Conservation (phyloP, 2,329 filamentous ascomycete species). For the Penicillium sp. region DNA sequence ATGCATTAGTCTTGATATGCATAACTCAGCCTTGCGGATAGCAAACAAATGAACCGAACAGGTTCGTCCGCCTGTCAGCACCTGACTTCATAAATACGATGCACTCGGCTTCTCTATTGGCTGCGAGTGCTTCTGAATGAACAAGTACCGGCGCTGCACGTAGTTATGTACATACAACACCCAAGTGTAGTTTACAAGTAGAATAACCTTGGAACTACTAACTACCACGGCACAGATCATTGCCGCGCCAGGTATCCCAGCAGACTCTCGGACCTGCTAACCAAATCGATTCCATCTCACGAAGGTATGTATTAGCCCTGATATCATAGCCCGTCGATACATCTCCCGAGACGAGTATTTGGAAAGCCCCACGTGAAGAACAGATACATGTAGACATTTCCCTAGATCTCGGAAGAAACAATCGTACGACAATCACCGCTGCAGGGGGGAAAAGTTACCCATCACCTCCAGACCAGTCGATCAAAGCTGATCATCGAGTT, state of each 20-base stretch:
- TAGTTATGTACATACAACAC: no score
- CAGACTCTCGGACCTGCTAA: not conserved
- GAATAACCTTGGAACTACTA: not conserved
- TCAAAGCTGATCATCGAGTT: constrained; percentile 4
- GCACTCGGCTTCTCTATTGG: no score
- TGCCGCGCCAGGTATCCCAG: not conserved
- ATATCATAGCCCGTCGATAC: not conserved
- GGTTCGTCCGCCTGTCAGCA: no score
- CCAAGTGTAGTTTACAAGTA: not conserved
- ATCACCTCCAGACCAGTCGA: not conserved
- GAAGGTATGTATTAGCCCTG: not conserved
- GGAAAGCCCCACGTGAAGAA: not conserved
- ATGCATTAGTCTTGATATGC: no score
- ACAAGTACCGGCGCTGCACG: no score
- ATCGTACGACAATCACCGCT: not conserved
- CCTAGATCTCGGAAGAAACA: constrained; percentile 4
- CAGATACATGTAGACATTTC: not conserved
- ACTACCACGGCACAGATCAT: not conserved
- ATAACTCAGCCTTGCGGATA: no score
- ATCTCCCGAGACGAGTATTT: not conserved
- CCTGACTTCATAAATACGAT: no score
- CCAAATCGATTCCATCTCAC: not conserved
- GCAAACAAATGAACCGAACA: no score
- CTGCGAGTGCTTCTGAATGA: no score
- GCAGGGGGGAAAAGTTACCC: not conserved